Conservation (phyloP, 2,329 filamentous ascomycete genomes). For the Tothia fuscella region DNA sequence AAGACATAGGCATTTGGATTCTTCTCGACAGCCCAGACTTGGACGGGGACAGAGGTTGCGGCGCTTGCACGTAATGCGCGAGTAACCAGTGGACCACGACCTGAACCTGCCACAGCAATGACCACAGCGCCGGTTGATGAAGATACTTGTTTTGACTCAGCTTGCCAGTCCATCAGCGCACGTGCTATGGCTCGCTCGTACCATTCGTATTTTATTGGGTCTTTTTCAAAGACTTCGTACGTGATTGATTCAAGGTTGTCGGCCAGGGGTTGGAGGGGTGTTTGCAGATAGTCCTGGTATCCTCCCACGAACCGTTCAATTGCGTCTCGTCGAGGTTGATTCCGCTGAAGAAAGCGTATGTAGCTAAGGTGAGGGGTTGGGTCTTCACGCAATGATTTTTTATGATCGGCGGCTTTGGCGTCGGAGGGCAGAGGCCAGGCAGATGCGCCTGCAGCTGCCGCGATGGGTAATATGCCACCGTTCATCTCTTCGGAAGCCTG, state of each 20-base stretch:
- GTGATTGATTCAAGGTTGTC: constrained; percentile 96
- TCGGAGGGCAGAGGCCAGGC: constrained; percentile 6
- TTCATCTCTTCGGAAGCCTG: constrained; percentile 39
- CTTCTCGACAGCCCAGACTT: constrained; percentile 91
- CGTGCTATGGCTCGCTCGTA: constrained; percentile 77
- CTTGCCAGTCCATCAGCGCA: constrained; percentile 69
- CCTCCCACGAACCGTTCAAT: constrained; percentile 58
- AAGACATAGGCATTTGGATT: constrained; percentile 96
- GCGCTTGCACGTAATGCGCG: constrained; percentile 72
- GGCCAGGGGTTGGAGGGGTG: constrained; percentile 83
- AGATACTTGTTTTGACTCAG: constrained; percentile 60
- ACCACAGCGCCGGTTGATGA: constrained; percentile 59
- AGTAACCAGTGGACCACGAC: constrained; percentile 82
- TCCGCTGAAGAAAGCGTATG: constrained; percentile 69
- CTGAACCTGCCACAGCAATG: constrained; percentile 85
- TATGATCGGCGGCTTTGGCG: constrained; percentile 20
- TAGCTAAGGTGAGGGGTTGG: constrained; percentile 63
- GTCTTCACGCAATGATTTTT: constrained; percentile 40
- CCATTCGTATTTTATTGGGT: constrained; percentile 94
- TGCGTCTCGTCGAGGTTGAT: constrained; percentile 54
- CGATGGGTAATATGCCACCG: too few species aligned
- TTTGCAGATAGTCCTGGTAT: constrained; percentile 91
- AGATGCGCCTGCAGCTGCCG: constrained; percentile 43
- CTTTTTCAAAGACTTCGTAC: constrained; percentile 97
- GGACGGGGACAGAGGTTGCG: constrained; percentile 62